Base-by-base conservation (phyloP, 2,329 filamentous ascomycete species). In the Neonectria hederae region DNA sequence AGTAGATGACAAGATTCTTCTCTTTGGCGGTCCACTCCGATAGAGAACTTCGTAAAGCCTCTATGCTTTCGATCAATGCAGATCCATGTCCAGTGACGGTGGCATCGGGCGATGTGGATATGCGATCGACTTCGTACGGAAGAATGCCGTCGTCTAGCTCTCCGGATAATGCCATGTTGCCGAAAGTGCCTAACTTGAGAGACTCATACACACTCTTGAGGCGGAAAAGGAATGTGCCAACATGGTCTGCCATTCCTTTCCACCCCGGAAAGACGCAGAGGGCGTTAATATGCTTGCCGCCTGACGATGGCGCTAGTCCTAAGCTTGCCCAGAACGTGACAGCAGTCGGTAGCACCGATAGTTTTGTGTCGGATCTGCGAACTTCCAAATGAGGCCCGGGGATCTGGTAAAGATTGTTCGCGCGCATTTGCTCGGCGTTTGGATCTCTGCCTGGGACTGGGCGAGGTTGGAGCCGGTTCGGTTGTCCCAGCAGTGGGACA, bases 251-350 rank as follows among this genome's bases (percentile, higher is more conserved):
- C 70, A 95, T 80, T 1, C 90, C 89, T 28, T 86, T 85, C 71
- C 87, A 87, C 54, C 85, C 82, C 0, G 92, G 92, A 67, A 90
- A 91, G 2, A 96, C 81, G 73, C 91, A 93, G 52, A 92, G 86
- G 0, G 89, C 86, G 38, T 86, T 84, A 30, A 96, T 81, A 65
- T 95, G 87, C 76, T 97, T 97, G 8, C 83, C 74, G 0, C 92
- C 91, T 63, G 87, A 87, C 9, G 87, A 87, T 4, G 93, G 93
- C 2, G 88, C 88, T 2, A 97, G 83, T 0, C 92, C 91, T 19
- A 97, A 81, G 51, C 90, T 89, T 74, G 96, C 92, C 93, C 93
- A 97, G 73, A 96, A 97, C 1, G 85, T 81, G 21, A 95, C 81
- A 0, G 92, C 90, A 0, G 92, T 87, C 2, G 93, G 91, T 22